phyloP scores from a whole-genome alignment of 2,329 filamentous ascomycete genomes.

The Trichophyton schoenleinii region DNA sequence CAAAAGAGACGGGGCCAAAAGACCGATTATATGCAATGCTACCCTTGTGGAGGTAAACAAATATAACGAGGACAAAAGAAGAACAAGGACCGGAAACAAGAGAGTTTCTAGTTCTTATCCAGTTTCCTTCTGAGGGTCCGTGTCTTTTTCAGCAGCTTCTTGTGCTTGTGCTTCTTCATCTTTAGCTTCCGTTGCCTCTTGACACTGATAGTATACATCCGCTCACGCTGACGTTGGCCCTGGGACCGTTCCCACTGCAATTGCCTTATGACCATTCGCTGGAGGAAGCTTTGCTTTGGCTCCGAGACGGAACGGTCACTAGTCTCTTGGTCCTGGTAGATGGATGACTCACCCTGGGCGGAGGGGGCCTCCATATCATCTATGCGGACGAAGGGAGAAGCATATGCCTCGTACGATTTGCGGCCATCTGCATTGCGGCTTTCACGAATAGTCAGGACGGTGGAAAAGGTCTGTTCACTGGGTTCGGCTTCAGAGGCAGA shows the following conservation, averaged over 20 bases:
- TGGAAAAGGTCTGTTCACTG: conserved; percentile 35
- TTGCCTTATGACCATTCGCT: conserved; percentile 56
- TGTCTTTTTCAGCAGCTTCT: conserved; percentile 94
- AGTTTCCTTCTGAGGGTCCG: conserved; percentile 77
- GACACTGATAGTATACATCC: conserved; percentile 77
- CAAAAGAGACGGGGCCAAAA: background rate
- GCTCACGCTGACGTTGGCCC: conserved; percentile 26
- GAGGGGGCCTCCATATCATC: conserved; percentile 29
- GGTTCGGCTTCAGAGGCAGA: conserved; percentile 18
- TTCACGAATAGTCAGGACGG: conserved; percentile 42
- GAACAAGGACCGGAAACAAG: too few relatives aligned
- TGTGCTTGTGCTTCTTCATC: conserved; percentile 99
- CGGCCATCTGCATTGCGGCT: conserved; percentile 38
- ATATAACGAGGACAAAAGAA: background rate
- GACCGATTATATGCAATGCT: background rate
- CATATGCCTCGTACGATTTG: conserved; percentile 40
- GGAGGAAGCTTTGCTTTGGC: conserved; percentile 29
- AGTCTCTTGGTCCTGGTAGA: conserved; percentile 11
- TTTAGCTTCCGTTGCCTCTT: conserved; percentile 84
- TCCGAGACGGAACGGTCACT: conserved; percentile 5
- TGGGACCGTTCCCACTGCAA: conserved; percentile 46
- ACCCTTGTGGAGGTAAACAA: background rate
- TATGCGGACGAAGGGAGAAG: conserved; percentile 37
- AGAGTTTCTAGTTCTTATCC: conserved; percentile 41
- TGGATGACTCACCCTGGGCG: conserved; percentile 20